A percentile compares a stretch with the other conserved stretches of the same genome.
These are phyloP conservation scores for Gardenia jasminoides DNA, from an alignment of 257 asterid species.

Conservation along the genomic window DNA sequence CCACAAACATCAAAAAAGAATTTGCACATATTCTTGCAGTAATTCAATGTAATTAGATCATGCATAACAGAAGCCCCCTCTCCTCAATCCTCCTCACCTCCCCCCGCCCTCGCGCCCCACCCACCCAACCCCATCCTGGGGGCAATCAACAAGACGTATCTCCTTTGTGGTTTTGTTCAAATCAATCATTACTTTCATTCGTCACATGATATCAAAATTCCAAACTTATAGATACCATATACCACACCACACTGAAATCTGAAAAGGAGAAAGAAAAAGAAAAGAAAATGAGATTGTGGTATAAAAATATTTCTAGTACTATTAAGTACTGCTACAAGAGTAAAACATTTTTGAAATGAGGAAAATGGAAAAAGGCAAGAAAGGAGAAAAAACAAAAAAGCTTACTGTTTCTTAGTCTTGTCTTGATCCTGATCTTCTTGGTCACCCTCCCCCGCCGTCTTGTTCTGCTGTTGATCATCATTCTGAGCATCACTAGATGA, in stretches of 20 bases:
- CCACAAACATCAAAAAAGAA: not conserved
- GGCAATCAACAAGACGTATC: not conserved
- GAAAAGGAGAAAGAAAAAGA: not conserved
- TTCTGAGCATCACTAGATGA: constrained; percentile 60
- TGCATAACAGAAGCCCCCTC: constrained; percentile 6
- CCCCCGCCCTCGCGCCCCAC: not conserved
- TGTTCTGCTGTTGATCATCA: constrained; percentile 32
- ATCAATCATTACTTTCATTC: constrained; percentile 6
- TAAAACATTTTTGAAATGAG: not conserved
- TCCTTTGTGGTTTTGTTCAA: not conserved
- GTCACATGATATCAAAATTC: not conserved
- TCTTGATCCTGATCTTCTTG: constrained; percentile 39
- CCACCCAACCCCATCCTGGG: not conserved
- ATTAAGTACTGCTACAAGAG: not conserved
- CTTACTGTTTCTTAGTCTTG: constrained; percentile 54
- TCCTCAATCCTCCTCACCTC: not conserved
- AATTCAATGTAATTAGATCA: constrained; percentile 13
- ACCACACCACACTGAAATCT: not conserved
- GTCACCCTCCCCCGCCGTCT: constrained; percentile 15
- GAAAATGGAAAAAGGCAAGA: not conserved
- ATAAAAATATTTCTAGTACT: not conserved
- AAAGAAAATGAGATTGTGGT: not conserved
- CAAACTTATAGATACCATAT: not conserved
- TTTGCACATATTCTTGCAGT: not conserved
- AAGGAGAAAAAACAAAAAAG: not conserved